Base-by-base conservation (phyloP, 2,329 filamentous ascomycete species). In the Orbilia ellipsospora region DNA sequence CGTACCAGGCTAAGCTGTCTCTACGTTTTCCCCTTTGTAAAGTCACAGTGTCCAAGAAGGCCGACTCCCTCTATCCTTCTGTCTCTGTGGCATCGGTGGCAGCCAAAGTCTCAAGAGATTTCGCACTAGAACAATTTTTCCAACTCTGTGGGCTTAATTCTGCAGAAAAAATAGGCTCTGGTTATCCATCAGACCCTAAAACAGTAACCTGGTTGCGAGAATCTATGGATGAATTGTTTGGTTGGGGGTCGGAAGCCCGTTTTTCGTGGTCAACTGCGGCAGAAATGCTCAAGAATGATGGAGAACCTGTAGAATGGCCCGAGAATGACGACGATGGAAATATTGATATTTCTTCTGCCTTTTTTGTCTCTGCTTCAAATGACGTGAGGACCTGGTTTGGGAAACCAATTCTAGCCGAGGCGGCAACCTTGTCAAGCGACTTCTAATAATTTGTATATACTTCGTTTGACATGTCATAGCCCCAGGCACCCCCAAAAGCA, bases 231-330 rank as follows among this genome's bases (percentile, higher is more conserved):
- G 92, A 92, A 1, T 84, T 98, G 0, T 99, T 98, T 84, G 95
- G 95, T 13, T 99, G 95, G 94, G 94, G 94, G 0, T 88, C 88
- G 23, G 94, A 98, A 83, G 96, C 93, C 81, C 87, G 95, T 3
- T 98, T 97, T 81, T 97, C 93, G 80, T 99, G 95, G 95, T 92
- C 91, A 0, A 98, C 95, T 0, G 92, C 92, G 1, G 97, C 96
- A 83, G 94, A 98, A 80, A 88, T 98, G 88, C 84, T 99, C 2
- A 94, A 97, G n/a, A 93, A 91, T 81, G 86, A 85, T 23, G 88
- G 87, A 2, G 86, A 91, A 63, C 90, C 87, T 81, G 90, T 96
- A 0, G 93, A 96, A 54, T 98, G 94, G 94, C 92, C 93, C 0
- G 85, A 84, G 12, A 57, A 54, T 50, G 88, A 90, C 4, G 90